These are phyloP conservation scores for Pisolithus orientalis DNA, from an alignment of 768 basidiomycete genomes.

Conservation along the genomic window DNA sequence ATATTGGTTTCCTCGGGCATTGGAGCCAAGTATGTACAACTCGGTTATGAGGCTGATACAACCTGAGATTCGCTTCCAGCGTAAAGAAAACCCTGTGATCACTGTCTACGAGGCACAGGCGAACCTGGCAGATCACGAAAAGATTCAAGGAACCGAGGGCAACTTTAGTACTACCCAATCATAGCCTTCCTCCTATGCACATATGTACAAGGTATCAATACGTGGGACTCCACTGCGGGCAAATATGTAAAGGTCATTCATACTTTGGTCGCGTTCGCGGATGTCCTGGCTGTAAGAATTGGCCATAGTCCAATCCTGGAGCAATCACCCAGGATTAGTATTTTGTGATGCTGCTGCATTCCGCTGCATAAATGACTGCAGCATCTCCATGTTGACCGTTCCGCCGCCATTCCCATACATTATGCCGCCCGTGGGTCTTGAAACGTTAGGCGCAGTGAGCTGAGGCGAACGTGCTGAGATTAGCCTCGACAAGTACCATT, in stretches of 20 bases:
- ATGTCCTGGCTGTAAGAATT: not conserved
- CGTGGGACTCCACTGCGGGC: not conserved
- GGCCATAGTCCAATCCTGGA: not conserved
- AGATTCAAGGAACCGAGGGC: conserved; percentile 75
- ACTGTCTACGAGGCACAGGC: conserved; percentile 87
- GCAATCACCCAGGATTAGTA: conserved; percentile 11
- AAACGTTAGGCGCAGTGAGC: conserved; percentile 6
- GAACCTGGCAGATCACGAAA: conserved; percentile 82
- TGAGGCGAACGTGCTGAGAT: not conserved
- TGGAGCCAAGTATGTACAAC: conserved; percentile 60
- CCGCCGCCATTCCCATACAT: conserved; percentile 19
- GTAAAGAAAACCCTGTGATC: conserved; percentile 71
- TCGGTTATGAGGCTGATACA: not conserved
- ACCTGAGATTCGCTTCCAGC: conserved; percentile 35
- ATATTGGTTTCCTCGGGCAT: conserved; percentile 78
- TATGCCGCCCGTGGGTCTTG: conserved; percentile 10
- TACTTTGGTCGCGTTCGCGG: not conserved
- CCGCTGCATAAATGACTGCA: conserved; percentile 43
- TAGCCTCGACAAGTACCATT: not conserved
- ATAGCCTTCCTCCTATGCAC: conserved; percentile 6
- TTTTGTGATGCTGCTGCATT: conserved; percentile 22
- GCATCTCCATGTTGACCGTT: conserved; percentile 34
- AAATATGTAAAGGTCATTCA: no score
- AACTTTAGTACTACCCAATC: conserved; percentile 43
- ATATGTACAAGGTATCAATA: not conserved